Evolutionary conservation across 495 filamentous ascomycete species (phyloP), one percentile per base, ranked within the genome.

Genomic region (Neurospora sp.): DNA sequence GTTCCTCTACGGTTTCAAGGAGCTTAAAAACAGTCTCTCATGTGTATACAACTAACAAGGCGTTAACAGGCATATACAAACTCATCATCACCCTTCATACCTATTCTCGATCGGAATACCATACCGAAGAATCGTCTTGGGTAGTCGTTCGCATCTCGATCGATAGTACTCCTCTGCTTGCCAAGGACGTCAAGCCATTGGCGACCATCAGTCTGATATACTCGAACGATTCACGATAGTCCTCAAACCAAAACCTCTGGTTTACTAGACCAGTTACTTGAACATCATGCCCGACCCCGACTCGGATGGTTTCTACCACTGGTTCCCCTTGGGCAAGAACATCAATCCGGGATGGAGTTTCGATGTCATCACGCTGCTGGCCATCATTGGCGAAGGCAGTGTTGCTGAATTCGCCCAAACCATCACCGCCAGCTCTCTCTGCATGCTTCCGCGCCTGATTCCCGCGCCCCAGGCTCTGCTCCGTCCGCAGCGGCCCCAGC

Each of bases 391-490:
- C 75, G 88, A 90, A 75, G 84, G 83, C 16, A 83, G 85, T 4
- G 86, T 90, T 61, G 83, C 84, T 73, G 83, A 84, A 73, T 87
- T 90, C 75, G 79, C 84, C 0, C 88, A 89, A 74, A 81, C 83
- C 65, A 82, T 90, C 41, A 90, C 88, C 2, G 85, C 87, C 31
- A 86, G 85, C 27, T 78, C 81, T 68, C 80, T 89, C 37, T 88
- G 86, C 74, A 79, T 87, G 27, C 83, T 90, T 9, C 90, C 90
- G 40, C 89, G 89, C 68, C 86, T 92, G 59, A 84, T 91, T 39
- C 90, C 90, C 37, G 90, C 90, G 4, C 90, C 90, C 20, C 89
- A 91, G 79, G 87, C 87, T 40, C 83, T 91, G 37, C 78, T 91
- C 42, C 84, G 87, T 61, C 84, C 88, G 9, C 78, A 83, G 4